These are phyloP conservation scores for Schizosaccharomyces versatilis DNA, from an alignment of 1,139 yeast species.

Conservation along the genomic window DNA sequence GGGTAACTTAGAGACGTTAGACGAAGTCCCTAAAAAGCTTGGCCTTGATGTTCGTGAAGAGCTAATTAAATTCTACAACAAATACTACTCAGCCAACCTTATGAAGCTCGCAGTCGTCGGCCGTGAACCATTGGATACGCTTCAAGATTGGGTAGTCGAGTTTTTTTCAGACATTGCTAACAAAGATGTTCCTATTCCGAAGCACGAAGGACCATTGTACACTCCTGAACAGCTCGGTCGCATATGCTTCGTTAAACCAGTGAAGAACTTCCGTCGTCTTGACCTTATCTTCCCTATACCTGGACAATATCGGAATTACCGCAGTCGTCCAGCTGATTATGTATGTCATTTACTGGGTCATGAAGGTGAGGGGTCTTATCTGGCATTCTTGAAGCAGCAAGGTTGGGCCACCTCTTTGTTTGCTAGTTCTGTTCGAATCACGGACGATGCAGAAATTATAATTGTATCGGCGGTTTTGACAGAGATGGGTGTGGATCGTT, in stretches of 20 bases:
- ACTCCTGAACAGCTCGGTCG: conserved; percentile 29
- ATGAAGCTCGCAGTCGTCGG: conserved; percentile 80
- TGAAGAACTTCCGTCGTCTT: conserved; percentile 51
- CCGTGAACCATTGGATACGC: conserved; percentile 48
- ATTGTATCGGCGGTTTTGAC: conserved; percentile 55
- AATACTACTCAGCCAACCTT: conserved; percentile 46
- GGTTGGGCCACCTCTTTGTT: conserved; percentile 68
- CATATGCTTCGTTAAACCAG: conserved; percentile 33
- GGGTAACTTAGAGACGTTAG: conserved; percentile 44
- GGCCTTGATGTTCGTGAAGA: conserved; percentile 48
- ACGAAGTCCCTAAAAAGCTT: conserved; percentile 28
- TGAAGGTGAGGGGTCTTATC: conserved; percentile 68
- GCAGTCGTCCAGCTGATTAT: conserved; percentile 45
- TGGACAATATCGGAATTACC: conserved; percentile 43
- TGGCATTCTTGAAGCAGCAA: conserved; percentile 40
- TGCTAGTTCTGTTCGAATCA: conserved; percentile 49
- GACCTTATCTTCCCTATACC: conserved; percentile 56
- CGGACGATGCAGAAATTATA: conserved; percentile 48
- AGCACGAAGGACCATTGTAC: conserved; percentile 26
- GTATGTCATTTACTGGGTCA: conserved; percentile 72
- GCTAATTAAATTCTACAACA: conserved; percentile 35
- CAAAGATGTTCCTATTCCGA: conserved; percentile 24
- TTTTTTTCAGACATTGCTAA: conserved; percentile 45
- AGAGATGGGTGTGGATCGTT: conserved; percentile 39
- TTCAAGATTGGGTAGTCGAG: conserved; percentile 49